Conservation (phyloP, 371 early-diverging fungal species). For the Mucor plumbeus region DNA sequence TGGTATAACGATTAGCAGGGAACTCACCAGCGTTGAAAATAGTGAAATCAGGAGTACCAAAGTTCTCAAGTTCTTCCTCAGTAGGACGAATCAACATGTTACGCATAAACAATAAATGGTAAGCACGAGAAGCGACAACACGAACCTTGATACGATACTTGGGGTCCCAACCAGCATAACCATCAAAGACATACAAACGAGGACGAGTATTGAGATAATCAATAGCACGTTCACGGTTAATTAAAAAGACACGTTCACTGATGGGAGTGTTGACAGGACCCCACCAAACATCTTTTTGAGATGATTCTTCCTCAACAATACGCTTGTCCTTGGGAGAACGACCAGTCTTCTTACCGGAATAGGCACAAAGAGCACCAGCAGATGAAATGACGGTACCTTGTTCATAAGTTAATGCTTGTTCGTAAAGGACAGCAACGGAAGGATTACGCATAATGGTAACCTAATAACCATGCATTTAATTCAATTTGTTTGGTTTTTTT, state of each 20-base stretch:
- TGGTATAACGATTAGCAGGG: slow-evolving; percentile 96
- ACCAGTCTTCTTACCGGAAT: slow-evolving; percentile 92
- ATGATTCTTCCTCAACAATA: slow-evolving; percentile 88
- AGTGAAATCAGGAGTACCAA: slow-evolving; percentile 96
- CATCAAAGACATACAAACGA: slow-evolving; percentile 96
- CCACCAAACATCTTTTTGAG: slow-evolving; percentile 92
- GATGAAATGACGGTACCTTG: slow-evolving; percentile 89
- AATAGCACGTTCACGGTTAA: slow-evolving; percentile 95
- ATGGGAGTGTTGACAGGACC: slow-evolving; percentile 96
- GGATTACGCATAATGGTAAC: slow-evolving; percentile 75
- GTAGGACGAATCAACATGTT: slow-evolving; percentile 99
- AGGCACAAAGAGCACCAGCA: slow-evolving; percentile 91
- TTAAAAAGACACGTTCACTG: slow-evolving; percentile 86
- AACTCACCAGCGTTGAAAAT: slow-evolving; percentile 97
- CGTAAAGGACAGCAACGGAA: slow-evolving; percentile 88
- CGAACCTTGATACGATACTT: slow-evolving; percentile 97
- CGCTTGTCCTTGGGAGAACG: slow-evolving; percentile 95
- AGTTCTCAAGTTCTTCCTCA: slow-evolving; percentile 87
- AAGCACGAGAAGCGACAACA: slow-evolving; percentile 94
- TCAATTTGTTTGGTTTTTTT: neutral
- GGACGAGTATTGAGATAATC: slow-evolving; percentile 96
- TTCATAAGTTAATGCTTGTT: slow-evolving; percentile 92
- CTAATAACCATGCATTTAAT: slow-evolving; percentile 8
- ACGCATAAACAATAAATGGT: slow-evolving; percentile 96
- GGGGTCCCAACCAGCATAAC: slow-evolving; percentile 95